These are phyloP conservation scores for Penicillium sp. DNA, from an alignment of 2,329 filamentous ascomycete genomes.

Conservation along the genomic window DNA sequence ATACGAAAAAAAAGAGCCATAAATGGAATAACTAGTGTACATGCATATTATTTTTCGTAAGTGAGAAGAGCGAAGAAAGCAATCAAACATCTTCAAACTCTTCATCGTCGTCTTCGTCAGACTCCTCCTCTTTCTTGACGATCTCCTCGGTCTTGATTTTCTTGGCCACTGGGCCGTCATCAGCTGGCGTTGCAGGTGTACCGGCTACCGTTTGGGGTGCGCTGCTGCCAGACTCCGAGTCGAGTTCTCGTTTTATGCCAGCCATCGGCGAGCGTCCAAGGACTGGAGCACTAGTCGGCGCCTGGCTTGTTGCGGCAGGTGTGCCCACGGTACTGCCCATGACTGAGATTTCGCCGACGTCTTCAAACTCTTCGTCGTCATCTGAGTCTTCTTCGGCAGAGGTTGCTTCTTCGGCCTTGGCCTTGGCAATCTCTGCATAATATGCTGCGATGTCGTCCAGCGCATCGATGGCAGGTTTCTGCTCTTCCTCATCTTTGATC, in stretches of 20 bases:
- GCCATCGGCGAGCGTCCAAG: slow-evolving; percentile 13
- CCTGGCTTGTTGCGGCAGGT: slow-evolving; percentile 24
- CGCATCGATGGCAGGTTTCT: slow-evolving; percentile 39
- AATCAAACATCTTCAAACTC: slow-evolving; percentile 42
- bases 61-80: neutral
- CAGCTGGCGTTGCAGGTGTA: slow-evolving; percentile 34
- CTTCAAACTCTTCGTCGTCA: slow-evolving; percentile 41
- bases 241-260: slow-evolving; percentile 36
- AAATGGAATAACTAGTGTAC: neutral
- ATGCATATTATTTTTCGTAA: neutral
- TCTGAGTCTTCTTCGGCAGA: slow-evolving; percentile 39
- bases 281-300: slow-evolving; percentile 12
- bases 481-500: slow-evolving; percentile 40
- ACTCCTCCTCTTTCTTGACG: slow-evolving; percentile 33
- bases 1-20: neutral
- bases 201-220: slow-evolving; percentile 33
- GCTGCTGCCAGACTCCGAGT: slow-evolving; percentile 37
- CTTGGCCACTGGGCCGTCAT: slow-evolving; percentile 40
- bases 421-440: slow-evolving; percentile 44
- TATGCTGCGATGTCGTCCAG: slow-evolving; percentile 46
- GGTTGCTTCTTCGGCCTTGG: slow-evolving; percentile 41
- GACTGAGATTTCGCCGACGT: slow-evolving; percentile 37
- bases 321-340: slow-evolving; percentile 24
- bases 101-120: slow-evolving; percentile 43
- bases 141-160: slow-evolving; percentile 39